Percentiles rank a stretch among this genome's conserved stretches.
Evolutionary conservation across 2,329 filamentous ascomycete species (phyloP).

Genomic region (Clonostachys chloroleuca): DNA sequence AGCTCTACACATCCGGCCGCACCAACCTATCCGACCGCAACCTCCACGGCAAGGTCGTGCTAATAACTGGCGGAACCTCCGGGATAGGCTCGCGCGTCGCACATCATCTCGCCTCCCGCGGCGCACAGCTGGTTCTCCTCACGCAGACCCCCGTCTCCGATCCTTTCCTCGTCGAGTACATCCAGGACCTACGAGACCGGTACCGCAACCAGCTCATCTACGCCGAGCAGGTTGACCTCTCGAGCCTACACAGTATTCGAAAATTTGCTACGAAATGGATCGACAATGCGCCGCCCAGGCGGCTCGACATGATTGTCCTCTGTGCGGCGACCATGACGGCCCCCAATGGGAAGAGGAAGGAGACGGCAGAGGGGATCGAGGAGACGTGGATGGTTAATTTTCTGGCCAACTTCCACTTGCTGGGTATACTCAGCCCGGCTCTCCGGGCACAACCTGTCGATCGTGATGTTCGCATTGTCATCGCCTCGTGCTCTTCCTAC

Average conservation of each 20-base stretch:
- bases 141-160: conserved; percentile 79
- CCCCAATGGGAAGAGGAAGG: conserved; percentile 54
- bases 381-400: conserved; percentile 67
- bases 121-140: conserved; percentile 87
- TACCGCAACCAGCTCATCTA: conserved; percentile 87
- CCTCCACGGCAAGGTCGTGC: conserved; percentile 90
- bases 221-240: conserved; percentile 88
- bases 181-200: conserved; percentile 75
- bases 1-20: conserved; percentile 74
- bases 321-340: conserved; percentile 78
- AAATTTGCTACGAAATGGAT: conserved; percentile 97
- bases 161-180: conserved; percentile 86
- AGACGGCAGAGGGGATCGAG: conserved; percentile 10
- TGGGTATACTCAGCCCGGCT: conserved; percentile 87
- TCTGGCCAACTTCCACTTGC: conserved; percentile 89
- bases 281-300: conserved; percentile 84
- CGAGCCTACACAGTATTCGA: conserved; percentile 84
- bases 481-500: conserved; percentile 85
- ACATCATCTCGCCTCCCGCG: conserved; percentile 69
- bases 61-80: conserved; percentile 92
- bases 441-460: conserved; percentile 89
- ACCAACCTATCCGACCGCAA: conserved; percentile 71
- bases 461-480: conserved; percentile 83
- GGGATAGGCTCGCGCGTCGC: conserved; percentile 81
- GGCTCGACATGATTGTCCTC: conserved; percentile 86